Base-by-base conservation (phyloP, 2,329 filamentous ascomycete genomes). In the Talaromyces sp. region DNA sequence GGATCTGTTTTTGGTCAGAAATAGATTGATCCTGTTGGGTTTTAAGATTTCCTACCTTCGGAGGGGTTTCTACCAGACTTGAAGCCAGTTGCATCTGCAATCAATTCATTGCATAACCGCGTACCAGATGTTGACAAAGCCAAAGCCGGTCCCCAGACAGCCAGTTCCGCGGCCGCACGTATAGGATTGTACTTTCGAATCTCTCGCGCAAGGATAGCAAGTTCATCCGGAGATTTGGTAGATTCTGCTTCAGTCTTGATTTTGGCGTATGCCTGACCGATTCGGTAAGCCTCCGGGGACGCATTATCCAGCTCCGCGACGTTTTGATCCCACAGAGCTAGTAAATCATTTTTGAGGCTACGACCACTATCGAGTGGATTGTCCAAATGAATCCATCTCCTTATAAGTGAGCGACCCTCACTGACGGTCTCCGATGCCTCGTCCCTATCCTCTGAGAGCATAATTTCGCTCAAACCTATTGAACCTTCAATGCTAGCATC, bases 81-180 rank as follows among this genome's bases (percentile, higher is more conserved):
- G n/a, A 82, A 67, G 3, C 80, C 82, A 2, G 84, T 87, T n/a
- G 84, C 75, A 65, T 85, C 83, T 14, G 85, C 83, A 54, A 88
- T 76, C 35, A 88, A 70, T 68, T 87, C 84, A 68, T 87, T 88
- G 69, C 83, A 86, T 59, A 85, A 73, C 63, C 81, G 77, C 62
- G 78, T 79, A 39, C 83, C 80, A 7, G 78, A 71, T 42, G 80
- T 78, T 18, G 78, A 81, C 5, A 77, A 75, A 1, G 80, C 71
- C 5, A 87, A 74, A 2, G 80, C 77, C 25, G 81, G 78, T 48
- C 79, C 79, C 64, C 82, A 78, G 2, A 81, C 79, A 46, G 77
- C 75, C 35, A 87, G 67, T 65, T 79, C 78, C 1, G 81, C 79
- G 37, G 81, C 71, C 1, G 82, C 76, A 8, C 77, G 72, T 25